These are phyloP conservation scores for Trichocladium uniseriatum DNA, from an alignment of 495 filamentous ascomycete species.

Conservation along the genomic window DNA sequence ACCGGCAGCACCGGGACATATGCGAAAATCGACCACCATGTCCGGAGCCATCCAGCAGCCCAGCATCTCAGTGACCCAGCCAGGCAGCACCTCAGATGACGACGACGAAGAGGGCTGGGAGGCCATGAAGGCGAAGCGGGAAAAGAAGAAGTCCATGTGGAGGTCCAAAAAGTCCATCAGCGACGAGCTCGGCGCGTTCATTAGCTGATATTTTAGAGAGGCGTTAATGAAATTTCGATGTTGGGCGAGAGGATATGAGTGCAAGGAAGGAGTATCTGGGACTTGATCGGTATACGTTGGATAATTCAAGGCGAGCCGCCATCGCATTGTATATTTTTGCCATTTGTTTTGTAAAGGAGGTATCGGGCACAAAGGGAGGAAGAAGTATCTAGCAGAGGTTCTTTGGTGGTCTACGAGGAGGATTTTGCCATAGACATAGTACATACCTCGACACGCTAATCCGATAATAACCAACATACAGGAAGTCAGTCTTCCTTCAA, in stretches of 20 bases:
- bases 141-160: conserved; percentile 69
- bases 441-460: conserved; percentile 25
- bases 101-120: conserved; percentile 79
- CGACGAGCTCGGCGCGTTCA: conserved; percentile 32
- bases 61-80: conserved; percentile 21
- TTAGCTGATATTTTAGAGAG: conserved; percentile 21
- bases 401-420: conserved; percentile 9
- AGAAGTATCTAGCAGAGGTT: neutral
- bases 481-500: neutral
- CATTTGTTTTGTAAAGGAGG: neutral
- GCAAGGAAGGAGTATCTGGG: neutral
- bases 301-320: neutral
- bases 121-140: conserved; percentile 75
- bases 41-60: conserved; percentile 36
- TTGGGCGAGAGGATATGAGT: neutral
- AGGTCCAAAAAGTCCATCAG: conserved; percentile 51
- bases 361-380: neutral
- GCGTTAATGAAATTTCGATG: neutral
- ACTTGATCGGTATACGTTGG: neutral
- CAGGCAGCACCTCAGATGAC: conserved; percentile 45
- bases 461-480: conserved; percentile 5
- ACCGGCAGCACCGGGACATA: conserved; percentile 15
- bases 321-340: conserved; percentile 2
- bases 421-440: conserved; percentile 28
- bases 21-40: conserved; percentile 42